Evolutionary conservation across 768 basidiomycete species (phyloP), one percentile per base, ranked within the genome.

Genomic region (Dioszegia crocea): DNA sequence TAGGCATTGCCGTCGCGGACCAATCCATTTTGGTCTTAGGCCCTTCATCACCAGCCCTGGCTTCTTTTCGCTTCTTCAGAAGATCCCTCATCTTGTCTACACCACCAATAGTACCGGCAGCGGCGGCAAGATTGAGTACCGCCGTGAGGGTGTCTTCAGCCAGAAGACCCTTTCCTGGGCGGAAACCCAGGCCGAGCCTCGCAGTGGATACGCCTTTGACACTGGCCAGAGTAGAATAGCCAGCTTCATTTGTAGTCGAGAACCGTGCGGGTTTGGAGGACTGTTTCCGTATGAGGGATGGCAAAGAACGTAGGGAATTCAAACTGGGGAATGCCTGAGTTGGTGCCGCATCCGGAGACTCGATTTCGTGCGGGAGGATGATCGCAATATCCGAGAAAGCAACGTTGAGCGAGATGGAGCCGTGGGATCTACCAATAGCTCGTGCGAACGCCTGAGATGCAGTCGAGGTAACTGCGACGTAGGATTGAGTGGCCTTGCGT

Each of bases 81-180:
- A 30, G 24, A 30, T 43, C 31, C n/a, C 21, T 52, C 14, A 65
- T 31, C 47, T 56, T 60, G 11, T 63, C 59, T 24, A 60, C 12
- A n/a, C 61, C 57, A 6, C 49, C 57, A 3, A 62, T 6, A 26
- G 24, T 59, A 1, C 54, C 63, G 10, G 41, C 31, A 24, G 66
- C 43, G 3, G 58, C 56, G 4, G 57, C 64, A 1, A 71, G 23
- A 6, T 66, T 50, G 6, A 70, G 1, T n/a, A 38, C 41, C 17
- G 59, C 49, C 11, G 45, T 57, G 21, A 73, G 55, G 2, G 71
- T 73, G 38, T 67, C 71, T 43, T 73, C 71, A 2, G 64, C 68
- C 21, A 66, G 45, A 12, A 68, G 27, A 2, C 68, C 66, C 47
- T 66, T 68, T 44, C 64, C 61, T 2, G 68, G 66, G 0, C 68